Base-by-base conservation (phyloP, 2,329 filamentous ascomycete genomes). In the Aureobasidium sp. region DNA sequence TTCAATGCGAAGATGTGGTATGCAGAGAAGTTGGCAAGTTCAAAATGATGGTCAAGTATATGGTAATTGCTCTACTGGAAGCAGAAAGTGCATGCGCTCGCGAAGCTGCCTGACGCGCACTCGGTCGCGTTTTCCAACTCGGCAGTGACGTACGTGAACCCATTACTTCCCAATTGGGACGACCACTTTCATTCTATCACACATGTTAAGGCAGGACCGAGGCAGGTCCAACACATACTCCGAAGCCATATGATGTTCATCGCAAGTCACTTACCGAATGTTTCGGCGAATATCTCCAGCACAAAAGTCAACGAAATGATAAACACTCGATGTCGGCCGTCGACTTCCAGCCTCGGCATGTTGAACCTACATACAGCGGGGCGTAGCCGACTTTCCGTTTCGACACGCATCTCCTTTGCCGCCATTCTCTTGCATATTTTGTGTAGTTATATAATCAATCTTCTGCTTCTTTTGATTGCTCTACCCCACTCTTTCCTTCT, bases 271-370 rank as follows among this genome's bases (percentile, higher is more conserved):
- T 16, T 54, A 32, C 50, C 50, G 37, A 54, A 15, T 13, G 32
- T 27, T 32, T 7, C 15, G 32, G 27, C 5, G 27, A 8, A 42
- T 41, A 30, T 39, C 30, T 45, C 7, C 11, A 27, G 10, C 36
- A 3, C 10, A 34, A 45, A 36, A 16, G 5, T 15, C 36, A 5
- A 16, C 3, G 15, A 3, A 36, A 27, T 11, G n/a, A 37, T 42
- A 34, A n/a, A 42, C 34, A n/a, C 25, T 30, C 27, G 21, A 41
- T 41, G 36, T 59, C 57, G 57, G 57, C 27, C 45, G 27, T 59
- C 57, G 36, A 50, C 57, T 59, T 49, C 57, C 57, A 50, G 45
- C 57, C 57, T 59, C 57, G 57, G 57, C 57, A 50, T 50, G 25
- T 59, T 29, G 10, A 59, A 7, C 21, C 44, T 27, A 21, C 36